Evolutionary conservation across 2,329 filamentous ascomycete genomes (phyloP).

Genomic region (Cadophora gregata): DNA sequence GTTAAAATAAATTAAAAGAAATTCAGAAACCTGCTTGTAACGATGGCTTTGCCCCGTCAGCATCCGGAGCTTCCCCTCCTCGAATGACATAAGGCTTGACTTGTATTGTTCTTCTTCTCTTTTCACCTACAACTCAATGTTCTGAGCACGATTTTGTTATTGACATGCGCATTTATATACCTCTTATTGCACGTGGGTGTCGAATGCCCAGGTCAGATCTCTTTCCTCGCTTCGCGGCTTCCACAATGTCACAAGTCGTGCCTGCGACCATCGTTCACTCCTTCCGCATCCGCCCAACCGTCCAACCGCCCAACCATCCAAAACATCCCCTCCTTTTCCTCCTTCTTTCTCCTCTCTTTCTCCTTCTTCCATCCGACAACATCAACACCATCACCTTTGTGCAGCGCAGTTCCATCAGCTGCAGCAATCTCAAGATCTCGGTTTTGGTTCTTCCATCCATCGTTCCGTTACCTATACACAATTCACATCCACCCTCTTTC

Average conservation of each 20-base stretch:
- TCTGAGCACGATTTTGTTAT: no score
- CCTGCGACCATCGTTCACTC: not conserved
- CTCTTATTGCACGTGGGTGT: not conserved
- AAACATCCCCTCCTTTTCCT: conserved; percentile 15
- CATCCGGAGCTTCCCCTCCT: no score
- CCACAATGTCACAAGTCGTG: not conserved
- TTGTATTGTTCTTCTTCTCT: no score
- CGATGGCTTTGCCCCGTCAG: no score
- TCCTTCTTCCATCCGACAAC: conserved; percentile 15
- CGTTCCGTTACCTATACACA: conserved; percentile 7
- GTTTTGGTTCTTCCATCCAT: conserved; percentile 14
- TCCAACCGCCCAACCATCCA: not conserved
- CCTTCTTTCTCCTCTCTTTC: conserved; percentile 16
- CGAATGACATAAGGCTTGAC: no score
- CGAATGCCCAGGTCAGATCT: not conserved
- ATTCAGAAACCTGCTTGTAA: no score
- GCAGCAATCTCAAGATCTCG: not conserved
- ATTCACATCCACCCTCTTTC: conserved; percentile 5
- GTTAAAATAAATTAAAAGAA: no score
- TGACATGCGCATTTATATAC: no score
- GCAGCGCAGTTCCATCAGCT: not conserved
- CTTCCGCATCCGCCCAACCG: not conserved
- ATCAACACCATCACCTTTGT: conserved; percentile 19
- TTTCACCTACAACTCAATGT: no score
- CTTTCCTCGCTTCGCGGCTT: conserved; percentile 15